Conservation (phyloP, 139 green algal species). For the Pedinophyceae sp. region DNA sequence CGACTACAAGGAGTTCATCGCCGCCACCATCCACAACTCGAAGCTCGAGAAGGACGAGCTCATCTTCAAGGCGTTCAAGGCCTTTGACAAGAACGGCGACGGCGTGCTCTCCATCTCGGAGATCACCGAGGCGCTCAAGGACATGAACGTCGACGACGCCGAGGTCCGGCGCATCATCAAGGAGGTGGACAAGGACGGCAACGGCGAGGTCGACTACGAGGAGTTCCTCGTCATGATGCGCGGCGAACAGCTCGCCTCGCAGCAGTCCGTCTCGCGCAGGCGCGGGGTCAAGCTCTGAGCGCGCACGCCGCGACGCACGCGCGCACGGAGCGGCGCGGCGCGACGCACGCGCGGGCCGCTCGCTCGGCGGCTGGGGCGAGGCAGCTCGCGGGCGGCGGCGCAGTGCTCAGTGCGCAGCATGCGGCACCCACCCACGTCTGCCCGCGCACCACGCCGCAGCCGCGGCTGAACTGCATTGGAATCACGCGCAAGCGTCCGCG, state of each 20-base stretch:
- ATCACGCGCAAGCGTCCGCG: no score
- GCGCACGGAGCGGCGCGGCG: no score
- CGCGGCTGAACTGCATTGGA: no score
- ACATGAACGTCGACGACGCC: background rate
- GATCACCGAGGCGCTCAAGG: background rate
- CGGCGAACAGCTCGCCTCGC: background rate
- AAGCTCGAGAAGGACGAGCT: slow-evolving; percentile 65
- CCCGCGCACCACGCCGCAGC: no score
- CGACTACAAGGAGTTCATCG: slow-evolving; percentile 41
- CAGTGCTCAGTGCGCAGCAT: no score
- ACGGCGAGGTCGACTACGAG: slow-evolving; percentile 30
- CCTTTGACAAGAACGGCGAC: background rate
- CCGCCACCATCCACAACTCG: slow-evolving; percentile 59
- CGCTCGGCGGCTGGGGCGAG: no score
- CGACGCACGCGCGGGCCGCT: no score
- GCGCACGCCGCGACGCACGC: no score
- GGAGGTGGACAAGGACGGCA: slow-evolving; percentile 26
- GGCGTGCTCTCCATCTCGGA: background rate
- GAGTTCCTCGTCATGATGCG: slow-evolving; percentile 11
- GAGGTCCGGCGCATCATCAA: background rate
- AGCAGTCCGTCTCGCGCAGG: no score
- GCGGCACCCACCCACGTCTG: no score
- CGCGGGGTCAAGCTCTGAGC: no score
- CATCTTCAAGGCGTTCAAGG: slow-evolving; percentile 50
- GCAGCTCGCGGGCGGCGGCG: no score